A percentile compares a stretch with the other conserved stretches of the same genome.
phyloP scores from a whole-genome alignment of 1,284 basidiomycete species.

The Serendipita sp. region DNA sequence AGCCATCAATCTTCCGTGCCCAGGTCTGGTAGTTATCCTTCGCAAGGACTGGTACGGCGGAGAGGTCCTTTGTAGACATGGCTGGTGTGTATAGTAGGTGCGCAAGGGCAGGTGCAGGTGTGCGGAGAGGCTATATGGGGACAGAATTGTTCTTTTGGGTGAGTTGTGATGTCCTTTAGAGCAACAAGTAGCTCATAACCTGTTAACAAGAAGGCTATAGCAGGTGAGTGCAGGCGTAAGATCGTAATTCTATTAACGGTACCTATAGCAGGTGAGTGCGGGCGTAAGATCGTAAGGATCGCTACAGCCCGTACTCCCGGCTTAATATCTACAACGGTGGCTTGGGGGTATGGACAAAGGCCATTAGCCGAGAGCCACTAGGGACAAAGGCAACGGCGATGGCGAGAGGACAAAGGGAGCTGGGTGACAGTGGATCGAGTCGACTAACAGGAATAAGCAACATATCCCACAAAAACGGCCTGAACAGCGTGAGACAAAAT shows the following conservation, averaged over 20 bases:
- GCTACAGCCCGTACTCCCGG: too few species aligned
- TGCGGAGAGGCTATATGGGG: background rate
- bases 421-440: too few species aligned
- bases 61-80: background rate
- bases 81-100: background rate
- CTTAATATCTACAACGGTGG: too few species aligned
- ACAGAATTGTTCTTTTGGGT: background rate
- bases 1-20: background rate
- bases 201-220: background rate
- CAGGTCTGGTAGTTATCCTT: constrained; percentile 1
- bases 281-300: too few species aligned
- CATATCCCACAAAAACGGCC: constrained; percentile 1
- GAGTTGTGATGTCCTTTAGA: background rate
- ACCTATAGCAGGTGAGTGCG: too few species aligned
- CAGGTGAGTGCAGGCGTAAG: background rate
- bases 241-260: too few species aligned
- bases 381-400: too few species aligned
- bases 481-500: background rate
- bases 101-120: background rate
- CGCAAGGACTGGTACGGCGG: background rate
- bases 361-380: too few species aligned
- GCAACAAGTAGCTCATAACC: background rate
- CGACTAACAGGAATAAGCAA: too few species aligned
- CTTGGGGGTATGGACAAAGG: constrained; percentile 18
- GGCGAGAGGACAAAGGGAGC: too few species aligned